Evolutionary conservation across 1,139 yeast genomes (phyloP).

Genomic region (Scheffersomyces quercinus): DNA sequence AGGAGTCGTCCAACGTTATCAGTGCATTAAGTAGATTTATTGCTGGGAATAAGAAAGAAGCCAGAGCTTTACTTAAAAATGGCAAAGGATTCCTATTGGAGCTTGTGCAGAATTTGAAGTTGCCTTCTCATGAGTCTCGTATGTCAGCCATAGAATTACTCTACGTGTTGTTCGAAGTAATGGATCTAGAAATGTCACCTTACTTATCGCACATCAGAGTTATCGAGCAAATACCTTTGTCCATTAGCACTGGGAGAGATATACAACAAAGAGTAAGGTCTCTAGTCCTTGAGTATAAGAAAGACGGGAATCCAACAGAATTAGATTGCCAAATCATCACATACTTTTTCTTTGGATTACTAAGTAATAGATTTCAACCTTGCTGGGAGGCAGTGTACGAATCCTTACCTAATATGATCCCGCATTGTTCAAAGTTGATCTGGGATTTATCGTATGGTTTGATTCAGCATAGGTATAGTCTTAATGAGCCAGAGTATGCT

Average conservation of each 20-base stretch:
- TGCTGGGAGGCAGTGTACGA: conserved; percentile 78
- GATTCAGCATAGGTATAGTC: conserved; percentile 1
- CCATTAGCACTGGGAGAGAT: conserved; percentile 72
- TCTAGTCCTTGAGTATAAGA: conserved; percentile 51
- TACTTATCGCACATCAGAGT: conserved; percentile 44
- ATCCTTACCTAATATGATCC: conserved; percentile 49
- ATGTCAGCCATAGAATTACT: conserved; percentile 44
- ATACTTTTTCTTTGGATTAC: conserved; percentile 67
- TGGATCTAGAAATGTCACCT: conserved; percentile 31
- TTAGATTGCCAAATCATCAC: conserved; percentile 47
- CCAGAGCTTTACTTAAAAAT: conserved; percentile 1
- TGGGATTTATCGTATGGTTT: conserved; percentile 59
- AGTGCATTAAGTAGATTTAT: background rate
- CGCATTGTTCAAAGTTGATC: conserved; percentile 44
- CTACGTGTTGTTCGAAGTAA: conserved; percentile 24
- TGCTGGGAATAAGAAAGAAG: background rate
- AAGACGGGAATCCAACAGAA: conserved; percentile 31
- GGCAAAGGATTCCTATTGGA: conserved; percentile 2
- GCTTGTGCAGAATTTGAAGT: conserved; percentile 36
- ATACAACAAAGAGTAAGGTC: conserved; percentile 68
- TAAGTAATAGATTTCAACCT: conserved; percentile 80
- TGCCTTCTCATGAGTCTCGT: conserved; percentile 52
- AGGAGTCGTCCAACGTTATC: background rate
- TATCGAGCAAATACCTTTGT: conserved; percentile 75
- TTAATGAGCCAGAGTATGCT: conserved; percentile 11